phyloP scores from a whole-genome alignment of 768 basidiomycete species.

The Hemileccinum impolitum region DNA sequence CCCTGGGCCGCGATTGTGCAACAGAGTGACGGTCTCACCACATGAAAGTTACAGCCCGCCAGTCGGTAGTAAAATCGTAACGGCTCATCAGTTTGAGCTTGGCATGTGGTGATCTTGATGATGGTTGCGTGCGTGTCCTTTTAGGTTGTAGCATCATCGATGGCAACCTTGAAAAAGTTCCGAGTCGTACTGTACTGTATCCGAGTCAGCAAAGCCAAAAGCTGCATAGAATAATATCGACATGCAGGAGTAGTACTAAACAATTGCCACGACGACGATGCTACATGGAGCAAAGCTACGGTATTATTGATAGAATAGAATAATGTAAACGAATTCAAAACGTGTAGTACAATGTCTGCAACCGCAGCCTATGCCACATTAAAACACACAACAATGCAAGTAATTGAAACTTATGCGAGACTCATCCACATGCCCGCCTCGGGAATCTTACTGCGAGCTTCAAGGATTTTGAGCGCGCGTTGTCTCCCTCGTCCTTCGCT shows the following conservation, averaged over 20 bases:
- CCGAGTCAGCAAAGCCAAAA: not conserved
- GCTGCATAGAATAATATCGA: slow-evolving; percentile 8
- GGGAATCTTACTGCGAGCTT: slow-evolving; percentile 66
- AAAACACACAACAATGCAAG: slow-evolving; percentile 5
- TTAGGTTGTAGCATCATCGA: too few species aligned
- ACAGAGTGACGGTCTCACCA: too few species aligned
- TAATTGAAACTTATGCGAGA: slow-evolving; percentile 43
- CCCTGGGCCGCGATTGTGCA: too few species aligned
- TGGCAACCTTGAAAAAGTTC: too few species aligned
- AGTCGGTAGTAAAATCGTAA: too few species aligned
- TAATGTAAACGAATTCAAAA: slow-evolving; percentile 23
- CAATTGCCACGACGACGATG: slow-evolving; percentile 24
- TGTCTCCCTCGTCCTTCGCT: slow-evolving; percentile 47
- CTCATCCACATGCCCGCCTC: slow-evolving; percentile 81
- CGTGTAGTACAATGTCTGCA: slow-evolving; percentile 3
- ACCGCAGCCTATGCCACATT: slow-evolving; percentile 10
- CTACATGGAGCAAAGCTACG: slow-evolving; percentile 29
- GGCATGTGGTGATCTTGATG: not conserved
- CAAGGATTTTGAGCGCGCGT: slow-evolving; percentile 64
- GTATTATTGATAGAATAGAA: slow-evolving; percentile 34
- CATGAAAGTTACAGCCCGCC: too few species aligned
- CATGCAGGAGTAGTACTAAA: slow-evolving; percentile 12
- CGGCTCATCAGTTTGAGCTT: too few species aligned
- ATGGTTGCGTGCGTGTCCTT: too few species aligned
- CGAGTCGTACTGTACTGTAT: too few species aligned